Evolutionary conservation across 225 moss, liverwort and hornwort genomes (phyloP).

Genomic region (Pseudisothecium myosuroides): DNA sequence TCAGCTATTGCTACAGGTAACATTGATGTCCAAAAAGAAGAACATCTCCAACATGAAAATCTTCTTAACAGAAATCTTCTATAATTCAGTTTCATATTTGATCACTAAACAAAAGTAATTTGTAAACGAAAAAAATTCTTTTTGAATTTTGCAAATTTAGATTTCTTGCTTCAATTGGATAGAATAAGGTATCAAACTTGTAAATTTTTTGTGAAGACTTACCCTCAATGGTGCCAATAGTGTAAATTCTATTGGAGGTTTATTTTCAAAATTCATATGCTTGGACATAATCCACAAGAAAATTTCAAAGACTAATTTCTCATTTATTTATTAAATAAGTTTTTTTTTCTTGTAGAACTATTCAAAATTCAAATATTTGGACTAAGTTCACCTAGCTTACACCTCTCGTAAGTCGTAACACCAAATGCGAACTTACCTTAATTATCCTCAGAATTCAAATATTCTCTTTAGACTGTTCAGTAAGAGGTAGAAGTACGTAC

Average conservation of each 20-base stretch:
- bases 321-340: background rate
- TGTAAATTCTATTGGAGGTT: too few species aligned
- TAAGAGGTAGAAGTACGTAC: background rate
- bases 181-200: background rate
- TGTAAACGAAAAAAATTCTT: background rate
- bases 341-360: background rate
- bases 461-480: background rate
- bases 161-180: background rate
- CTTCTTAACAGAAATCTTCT: background rate
- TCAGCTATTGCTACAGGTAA: fast-evolving
- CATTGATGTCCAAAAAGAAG: background rate
- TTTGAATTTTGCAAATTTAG: background rate
- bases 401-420: background rate
- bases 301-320: background rate
- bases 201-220: background rate
- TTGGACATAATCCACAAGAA: background rate
- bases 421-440: background rate
- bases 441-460: background rate
- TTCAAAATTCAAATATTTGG: too few species aligned
- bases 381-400: background rate
- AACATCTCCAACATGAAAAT: too few species aligned
- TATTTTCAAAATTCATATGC: background rate
- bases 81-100: background rate
- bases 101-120: background rate
- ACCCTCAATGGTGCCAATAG: background rate